Evolutionary conservation across 2,329 filamentous ascomycete genomes (phyloP), one percentile per base, ranked within the genome.

Genomic region (Alternaria triticimaculans): DNA sequence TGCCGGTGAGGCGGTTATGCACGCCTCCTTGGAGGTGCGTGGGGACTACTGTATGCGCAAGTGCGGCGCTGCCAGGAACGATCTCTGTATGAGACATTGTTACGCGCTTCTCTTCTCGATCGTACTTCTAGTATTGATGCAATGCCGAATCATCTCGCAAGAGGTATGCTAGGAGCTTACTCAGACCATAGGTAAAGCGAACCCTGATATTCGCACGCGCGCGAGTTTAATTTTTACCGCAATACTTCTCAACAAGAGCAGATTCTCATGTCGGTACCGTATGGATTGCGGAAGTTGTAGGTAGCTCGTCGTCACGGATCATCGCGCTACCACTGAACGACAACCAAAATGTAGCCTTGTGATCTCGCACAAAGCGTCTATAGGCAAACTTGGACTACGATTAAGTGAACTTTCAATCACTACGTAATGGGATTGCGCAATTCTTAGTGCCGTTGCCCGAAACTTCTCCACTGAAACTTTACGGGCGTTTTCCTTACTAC

Each of bases 1-100:
- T 58, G 46, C 23, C 51, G 6, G 53, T 48, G 46, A 54, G 41
- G 46, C 62, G 46, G 53, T 25, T 37, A 57, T 61, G 58, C 58
- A 61, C 45, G 26, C 45, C 51, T 58, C 45, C 37, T 51, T 30
- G 41, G 12, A 28, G 25, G 15, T 55, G 37, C 51, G 26, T 50
- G 25, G 37, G 33, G 41, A 53, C 45, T 25, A 46, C 20, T 26
- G n/a, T 20, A 28, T 57, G 59, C 51, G 51, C 18, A 18, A 58
- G 41, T 60, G 21, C 23, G 51, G 51, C 58, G 21, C 46, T 58
- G 59, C 26, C 26, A 46, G 59, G 46, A 15, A 51, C 30, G 12
- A 26, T 15, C 23, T 25, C 41, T 46, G 25, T 48, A 44, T 33
- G 41, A 30, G 43, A 48, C 44, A 43, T 8, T 18, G 8, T 55